Base-by-base conservation (phyloP, 2,329 filamentous ascomycete species). In the Bertia moriformis region DNA sequence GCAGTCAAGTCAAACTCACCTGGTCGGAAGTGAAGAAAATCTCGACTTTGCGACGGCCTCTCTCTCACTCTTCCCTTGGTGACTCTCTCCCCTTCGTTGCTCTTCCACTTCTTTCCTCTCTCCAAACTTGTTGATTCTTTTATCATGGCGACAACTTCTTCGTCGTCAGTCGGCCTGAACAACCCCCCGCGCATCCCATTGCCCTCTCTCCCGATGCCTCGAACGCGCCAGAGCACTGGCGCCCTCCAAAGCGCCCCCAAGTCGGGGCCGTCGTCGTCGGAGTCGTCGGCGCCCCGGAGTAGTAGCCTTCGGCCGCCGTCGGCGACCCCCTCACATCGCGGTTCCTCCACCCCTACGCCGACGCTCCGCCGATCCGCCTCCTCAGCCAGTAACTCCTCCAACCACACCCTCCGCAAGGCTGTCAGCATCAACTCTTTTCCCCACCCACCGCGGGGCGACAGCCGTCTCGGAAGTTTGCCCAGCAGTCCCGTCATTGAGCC, bases 381-480 rank as follows among this genome's bases (percentile, higher is more conserved):
- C 5, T 65, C 63, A 24, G 60, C 75, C 13, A 77, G 73, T 44
- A 63, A 64, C 20, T 64, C 73, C 4, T 74, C 76, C 18, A 88
- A 79, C 57, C 22, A n/a, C 22, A 75, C 78, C 1, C 60, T 95
- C 40, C 77, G 87, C 44, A 93, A 93, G 60, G 83, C 83, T 1
- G 81, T 93, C 51, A 95, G 88, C 66, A 93, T 95, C 52, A 89
- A 88, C 53, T 80, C 86, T 1, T 95, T 96, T 52, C 89, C 89
- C 19, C 83, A 93, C 46, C 89, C 89, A 13, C 89, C 89, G 13
- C 78, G 78, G 47, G 73, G 77, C 37, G 69, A 71, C 40, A 67
- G 61, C 40, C 68, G 71, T 46, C 61, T 66, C 37, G 63, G 63
- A 49, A 86, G 69, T 59, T 63, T 76, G 41, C 22, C 72, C 7